Base-by-base conservation (phyloP, 2,329 filamentous ascomycete genomes). In the Epichloe coenophiala region DNA sequence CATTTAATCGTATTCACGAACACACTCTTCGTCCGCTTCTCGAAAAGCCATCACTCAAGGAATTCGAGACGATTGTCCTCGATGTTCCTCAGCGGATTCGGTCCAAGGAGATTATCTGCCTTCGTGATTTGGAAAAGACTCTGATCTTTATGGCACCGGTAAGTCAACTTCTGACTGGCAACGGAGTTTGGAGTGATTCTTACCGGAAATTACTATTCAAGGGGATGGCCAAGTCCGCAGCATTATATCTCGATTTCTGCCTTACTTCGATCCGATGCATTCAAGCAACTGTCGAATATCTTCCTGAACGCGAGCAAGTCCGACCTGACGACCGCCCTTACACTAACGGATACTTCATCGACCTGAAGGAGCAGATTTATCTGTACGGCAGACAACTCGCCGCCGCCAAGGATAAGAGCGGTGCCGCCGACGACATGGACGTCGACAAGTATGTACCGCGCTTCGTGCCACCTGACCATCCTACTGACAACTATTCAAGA, bases 291-390 rank as follows among this genome's bases (percentile, higher is more conserved):
- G 87, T 94, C 68, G 83, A 88, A 68, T 84, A 84, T 68, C 76
- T 96, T 57, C 84, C 80, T 74, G 88, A 94, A 65, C 82, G 82
- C 65, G 90, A 97, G 67, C 87, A 91, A 71, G 83, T 84, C 58
- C 81, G 88, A 65, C 85, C 87, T 53, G 75, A 80, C 68, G 91
- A 97, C 68, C 83, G 86, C 61, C 88, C 89, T 58, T 97, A 96
- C 75, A 93, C 84, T 76, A 88, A 86, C 77, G 88, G 88, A 65
- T 97, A 97, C 71, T 96, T 96, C 66, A 84, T 96, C 71, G 91
- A 97, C 72, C 82, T 97, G 54, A 84, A 94, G 66, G 88, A 94
- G 66, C 90, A 96, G 78, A 89, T 96, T 60, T 81, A 83, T 65
- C 80, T 88, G 65, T 95, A 95, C 79, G 90, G 88, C 54, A 80